Evolutionary conservation across 2,329 filamentous ascomycete genomes (phyloP), one percentile per base, ranked within the genome.

Genomic region (Lecanicillium sp.): DNA sequence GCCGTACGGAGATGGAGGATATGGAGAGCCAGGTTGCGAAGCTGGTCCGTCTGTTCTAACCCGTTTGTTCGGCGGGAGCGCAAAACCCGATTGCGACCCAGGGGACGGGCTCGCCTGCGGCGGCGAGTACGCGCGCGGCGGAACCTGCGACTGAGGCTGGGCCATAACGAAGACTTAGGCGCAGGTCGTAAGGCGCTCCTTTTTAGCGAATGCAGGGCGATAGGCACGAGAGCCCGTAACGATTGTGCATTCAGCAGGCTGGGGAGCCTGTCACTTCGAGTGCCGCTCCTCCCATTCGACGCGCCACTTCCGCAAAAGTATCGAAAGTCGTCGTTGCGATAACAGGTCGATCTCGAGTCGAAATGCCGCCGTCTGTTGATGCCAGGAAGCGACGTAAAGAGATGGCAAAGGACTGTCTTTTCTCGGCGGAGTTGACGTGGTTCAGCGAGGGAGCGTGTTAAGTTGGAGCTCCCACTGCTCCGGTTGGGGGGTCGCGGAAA

Each of bases 61-160:
- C 51, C 84, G 75, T 65, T 92, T 90, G 43, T 74, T 76, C 13
- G 85, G 80, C 35, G 83, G 83, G 35, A 81, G 74, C 43, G 59
- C 54, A 50, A 61, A 82, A 37, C 60, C 63, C 13, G 70, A 63
- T 46, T 74, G 71, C 22, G 71, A 67, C 16, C 71, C 65, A 32
- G 81, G 78, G 17, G 81, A 80, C 17, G 78, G 71, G 27, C 73
- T 70, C 35, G 71, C 71, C 41, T 75, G 79, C 20, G 74, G 71
- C 48, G 78, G 78, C 45, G 79, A 81, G 59, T 76, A 85, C 38
- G 69, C 63, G 48, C 71, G 69, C 40, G 71, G 68, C 37, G 71
- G 64, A 48, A 59, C 56, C 58, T 61, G 58, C n/a, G 66, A 62
- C 47, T 78, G 74, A 37, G 74, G 72, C 55, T 81, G 77, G 51